Conservation (phyloP, 257 asterid species). For the Ballota nigra region DNA sequence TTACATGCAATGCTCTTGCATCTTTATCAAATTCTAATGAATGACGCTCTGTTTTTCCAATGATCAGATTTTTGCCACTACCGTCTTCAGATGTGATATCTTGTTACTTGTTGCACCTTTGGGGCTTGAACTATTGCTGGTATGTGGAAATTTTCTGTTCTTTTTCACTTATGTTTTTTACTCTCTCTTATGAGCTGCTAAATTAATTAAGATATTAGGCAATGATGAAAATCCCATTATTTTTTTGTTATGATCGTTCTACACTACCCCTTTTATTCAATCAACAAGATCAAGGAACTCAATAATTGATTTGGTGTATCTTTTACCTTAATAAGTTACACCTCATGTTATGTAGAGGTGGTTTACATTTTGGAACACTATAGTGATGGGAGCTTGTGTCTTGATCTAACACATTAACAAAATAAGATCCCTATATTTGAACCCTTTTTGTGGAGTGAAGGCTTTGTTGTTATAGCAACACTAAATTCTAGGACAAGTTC, state of each 20-base stretch:
- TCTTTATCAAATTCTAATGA: constrained; percentile 24
- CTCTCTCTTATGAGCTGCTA: background rate
- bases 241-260: background rate
- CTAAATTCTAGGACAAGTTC: background rate
- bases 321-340: background rate
- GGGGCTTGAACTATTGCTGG: constrained; percentile 86
- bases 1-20: background rate
- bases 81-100: constrained; percentile 89
- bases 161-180: background rate
- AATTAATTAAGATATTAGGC: background rate
- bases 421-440: background rate
- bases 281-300: background rate
- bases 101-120: constrained; percentile 75
- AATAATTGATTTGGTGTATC: background rate
- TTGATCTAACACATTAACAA: background rate
- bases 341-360: constrained; percentile 7
- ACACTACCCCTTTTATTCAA: background rate
- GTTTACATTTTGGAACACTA: background rate
- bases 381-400: background rate
- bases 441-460: background rate
- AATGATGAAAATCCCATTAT: background rate
- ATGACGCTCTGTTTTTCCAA: constrained; percentile 31
- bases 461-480: background rate
- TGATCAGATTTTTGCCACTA: constrained; percentile 76
- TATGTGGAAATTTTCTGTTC: constrained; percentile 33